phyloP scores from a whole-genome alignment of 768 basidiomycete species.

The Russula abietina region DNA sequence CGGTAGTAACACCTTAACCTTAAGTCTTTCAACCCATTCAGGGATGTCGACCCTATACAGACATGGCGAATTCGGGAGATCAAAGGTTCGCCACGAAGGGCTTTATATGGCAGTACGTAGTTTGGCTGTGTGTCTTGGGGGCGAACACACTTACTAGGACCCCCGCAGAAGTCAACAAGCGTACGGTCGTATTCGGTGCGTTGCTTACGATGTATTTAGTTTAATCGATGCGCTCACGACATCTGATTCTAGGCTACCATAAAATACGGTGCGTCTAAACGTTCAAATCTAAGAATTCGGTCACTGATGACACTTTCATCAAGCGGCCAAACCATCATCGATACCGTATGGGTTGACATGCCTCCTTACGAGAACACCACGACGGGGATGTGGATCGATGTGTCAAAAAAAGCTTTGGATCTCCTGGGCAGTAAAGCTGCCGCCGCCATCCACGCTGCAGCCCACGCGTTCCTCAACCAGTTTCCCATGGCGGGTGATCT shows the following conservation, averaged over 20 bases:
- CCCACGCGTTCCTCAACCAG: slow-evolving; percentile 76
- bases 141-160: slow-evolving; percentile 4
- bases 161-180: slow-evolving; percentile 50
- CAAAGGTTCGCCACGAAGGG: slow-evolving; percentile 45
- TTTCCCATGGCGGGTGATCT: slow-evolving; percentile 66
- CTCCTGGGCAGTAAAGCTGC: slow-evolving; percentile 54
- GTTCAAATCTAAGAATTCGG: background rate
- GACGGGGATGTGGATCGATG: slow-evolving; percentile 75
- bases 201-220: slow-evolving; percentile 10
- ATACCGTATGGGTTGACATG: slow-evolving; percentile 70
- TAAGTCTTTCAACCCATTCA: background rate
- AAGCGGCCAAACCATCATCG: slow-evolving; percentile 49
- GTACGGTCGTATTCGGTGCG: slow-evolving; percentile 70
- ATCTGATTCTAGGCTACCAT: slow-evolving; percentile 59
- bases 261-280: slow-evolving; percentile 53
- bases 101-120: slow-evolving; percentile 67
- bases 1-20: background rate
- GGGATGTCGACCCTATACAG: slow-evolving; percentile 67
- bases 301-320: background rate
- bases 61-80: slow-evolving; percentile 70
- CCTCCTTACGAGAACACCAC: slow-evolving; percentile 71
- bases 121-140: background rate
- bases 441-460: slow-evolving; percentile 78
- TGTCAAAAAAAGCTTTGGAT: slow-evolving; percentile 48
- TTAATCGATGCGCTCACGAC: background rate